These are phyloP conservation scores for Plasmodium fragile DNA, from an alignment of 169 alveolate species.

Conservation along the genomic window DNA sequence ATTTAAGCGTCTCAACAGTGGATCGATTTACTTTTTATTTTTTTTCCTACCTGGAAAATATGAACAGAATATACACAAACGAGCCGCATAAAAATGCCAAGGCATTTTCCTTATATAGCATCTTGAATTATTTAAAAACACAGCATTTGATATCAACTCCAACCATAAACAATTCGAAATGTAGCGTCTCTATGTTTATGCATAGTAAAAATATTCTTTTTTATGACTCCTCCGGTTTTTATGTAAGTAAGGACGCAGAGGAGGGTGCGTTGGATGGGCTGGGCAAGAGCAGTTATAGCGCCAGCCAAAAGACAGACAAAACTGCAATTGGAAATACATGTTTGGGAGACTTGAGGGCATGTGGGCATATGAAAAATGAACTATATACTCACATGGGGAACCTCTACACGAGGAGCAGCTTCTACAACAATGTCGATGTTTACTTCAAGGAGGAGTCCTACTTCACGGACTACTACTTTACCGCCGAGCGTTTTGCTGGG, in stretches of 20 bases:
- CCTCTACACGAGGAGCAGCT: constrained; percentile 17
- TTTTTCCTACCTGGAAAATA: constrained; percentile 73
- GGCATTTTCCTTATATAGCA: constrained; percentile 31
- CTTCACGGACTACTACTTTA: constrained; percentile 34
- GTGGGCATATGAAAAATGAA: constrained; percentile 56
- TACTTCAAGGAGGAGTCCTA: background rate
- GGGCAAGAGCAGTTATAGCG: background rate
- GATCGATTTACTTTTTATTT: constrained; percentile 83
- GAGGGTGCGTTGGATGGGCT: background rate
- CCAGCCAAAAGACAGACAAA: background rate
- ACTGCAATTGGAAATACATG: background rate
- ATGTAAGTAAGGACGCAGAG: constrained; percentile 13
- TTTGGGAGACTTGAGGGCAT: constrained; percentile 29
- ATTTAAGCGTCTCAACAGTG: constrained; percentile 83
- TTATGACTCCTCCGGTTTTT: constrained; percentile 28
- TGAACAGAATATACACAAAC: constrained; percentile 44
- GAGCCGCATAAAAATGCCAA: constrained; percentile 65
- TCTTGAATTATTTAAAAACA: constrained; percentile 68
- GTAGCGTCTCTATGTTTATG: constrained; percentile 33
- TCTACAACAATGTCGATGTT: background rate
- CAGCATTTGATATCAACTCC: constrained; percentile 54
- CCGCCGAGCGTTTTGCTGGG: background rate
- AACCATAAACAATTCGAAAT: constrained; percentile 41
- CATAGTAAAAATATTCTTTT: constrained; percentile 61
- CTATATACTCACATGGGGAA: constrained; percentile 29